These are phyloP conservation scores for slime mould (Dictyostelium discoideum) DNA, from an alignment of 78 protist genomes.

Conservation along the genomic window dicty_2.7 NC_007089.4:3982001-3982500, in stretches of 20 bases:
- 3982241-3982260: conserved; percentile 22
- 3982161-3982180: conserved; percentile 52
- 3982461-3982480: conserved; percentile 17
- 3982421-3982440: conserved; percentile 24
- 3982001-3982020: background rate
- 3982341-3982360: background rate
- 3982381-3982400: conserved; percentile 29
- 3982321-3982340: conserved; percentile 17
- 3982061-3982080: background rate
- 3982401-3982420: conserved; percentile 10
- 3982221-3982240: conserved; percentile 13
- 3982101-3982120: conserved; percentile 1
- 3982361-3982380: conserved; percentile 38
- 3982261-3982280: background rate
- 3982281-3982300: background rate
- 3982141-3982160: background rate
- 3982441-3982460: conserved; percentile 2
- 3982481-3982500: background rate
- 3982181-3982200: conserved; percentile 35
- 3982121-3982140: background rate
- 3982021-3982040: background rate
- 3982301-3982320: background rate
- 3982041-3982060: background rate
- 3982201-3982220: background rate
- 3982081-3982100: background rate